Percentiles rank a stretch among this genome's conserved stretches.
Evolutionary conservation across 2,329 filamentous ascomycete genomes (phyloP).

Genomic region (Sporothrix humicola): DNA sequence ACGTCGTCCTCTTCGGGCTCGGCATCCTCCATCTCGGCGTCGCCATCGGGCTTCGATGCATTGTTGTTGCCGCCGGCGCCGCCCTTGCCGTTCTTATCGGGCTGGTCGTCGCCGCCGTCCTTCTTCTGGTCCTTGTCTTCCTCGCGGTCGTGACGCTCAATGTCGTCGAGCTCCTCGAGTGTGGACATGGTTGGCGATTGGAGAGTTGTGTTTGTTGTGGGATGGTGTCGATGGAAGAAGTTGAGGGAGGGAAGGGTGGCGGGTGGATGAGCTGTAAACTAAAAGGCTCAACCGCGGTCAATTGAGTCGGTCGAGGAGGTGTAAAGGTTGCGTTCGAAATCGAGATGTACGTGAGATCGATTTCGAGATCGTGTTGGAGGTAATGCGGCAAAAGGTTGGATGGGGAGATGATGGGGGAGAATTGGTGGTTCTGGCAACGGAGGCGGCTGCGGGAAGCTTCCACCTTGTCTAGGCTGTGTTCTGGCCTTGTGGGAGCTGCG

Average conservation of each 20-base stretch:
- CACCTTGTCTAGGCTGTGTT: slow-evolving; percentile 19
- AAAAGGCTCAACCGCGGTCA: neutral
- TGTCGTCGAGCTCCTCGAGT: slow-evolving; percentile 87
- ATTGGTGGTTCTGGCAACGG: slow-evolving; percentile 2
- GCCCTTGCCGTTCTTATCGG: slow-evolving; percentile 59
- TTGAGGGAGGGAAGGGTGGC: neutral
- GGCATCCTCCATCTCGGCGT: slow-evolving; percentile 91
- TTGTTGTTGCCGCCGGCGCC: slow-evolving; percentile 45
- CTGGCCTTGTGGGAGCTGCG: slow-evolving; percentile 31
- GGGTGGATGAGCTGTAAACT: neutral
- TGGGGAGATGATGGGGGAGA: slow-evolving; percentile 16
- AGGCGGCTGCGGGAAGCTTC: slow-evolving; percentile 29
- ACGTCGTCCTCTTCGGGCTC: slow-evolving; percentile 76
- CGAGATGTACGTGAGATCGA: slow-evolving; percentile 2
- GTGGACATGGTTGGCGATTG: slow-evolving; percentile 71
- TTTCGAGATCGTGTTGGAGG: slow-evolving; percentile 4
- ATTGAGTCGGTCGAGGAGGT: neutral
- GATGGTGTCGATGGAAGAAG: neutral
- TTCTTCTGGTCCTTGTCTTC: slow-evolving; percentile 61
- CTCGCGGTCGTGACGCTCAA: slow-evolving; percentile 80
- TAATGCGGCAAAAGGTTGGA: slow-evolving; percentile 27
- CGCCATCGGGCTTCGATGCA: slow-evolving; percentile 64
- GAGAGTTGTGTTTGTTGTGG: slow-evolving; percentile 7
- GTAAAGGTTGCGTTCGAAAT: neutral
- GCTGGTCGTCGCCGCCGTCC: slow-evolving; percentile 42